A percentile compares a stretch with the other conserved stretches of the same genome.
phyloP scores from a whole-genome alignment of 23 red algal species.

The Chondrus crispus region DNA sequence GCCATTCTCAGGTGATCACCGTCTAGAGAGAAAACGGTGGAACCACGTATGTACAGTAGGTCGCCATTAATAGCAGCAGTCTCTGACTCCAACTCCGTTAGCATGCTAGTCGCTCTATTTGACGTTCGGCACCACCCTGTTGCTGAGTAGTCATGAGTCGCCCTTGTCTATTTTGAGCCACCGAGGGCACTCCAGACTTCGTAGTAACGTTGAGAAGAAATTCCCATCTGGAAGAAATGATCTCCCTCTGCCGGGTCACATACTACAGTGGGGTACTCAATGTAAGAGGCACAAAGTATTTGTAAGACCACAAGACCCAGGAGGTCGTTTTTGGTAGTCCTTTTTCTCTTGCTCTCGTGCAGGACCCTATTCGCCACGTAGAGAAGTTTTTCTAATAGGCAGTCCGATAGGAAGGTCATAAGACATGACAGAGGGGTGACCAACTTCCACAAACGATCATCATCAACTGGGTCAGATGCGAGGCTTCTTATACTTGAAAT shows the following conservation, averaged over 20 bases:
- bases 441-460: background rate
- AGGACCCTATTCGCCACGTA: background rate
- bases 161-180: background rate
- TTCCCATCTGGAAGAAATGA: background rate
- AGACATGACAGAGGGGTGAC: too few species aligned
- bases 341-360: background rate
- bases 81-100: background rate
- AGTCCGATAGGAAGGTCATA: background rate
- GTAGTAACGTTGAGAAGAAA: background rate
- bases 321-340: background rate
- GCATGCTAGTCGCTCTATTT: background rate
- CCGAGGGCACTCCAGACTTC: background rate
- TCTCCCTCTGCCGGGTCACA: too few species aligned
- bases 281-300: background rate
- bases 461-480: background rate
- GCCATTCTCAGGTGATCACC: slow-evolving; percentile 1
- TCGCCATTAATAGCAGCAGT: background rate
- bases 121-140: background rate
- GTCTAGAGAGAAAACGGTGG: slow-evolving; percentile 8
- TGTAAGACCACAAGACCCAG: background rate
- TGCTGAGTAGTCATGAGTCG: background rate
- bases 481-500: background rate
- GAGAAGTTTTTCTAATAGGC: background rate
- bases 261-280: too few species aligned
- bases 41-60: background rate